phyloP scores from a whole-genome alignment of 495 filamentous ascomycete genomes.

The Podospora pseudocomata region DNA sequence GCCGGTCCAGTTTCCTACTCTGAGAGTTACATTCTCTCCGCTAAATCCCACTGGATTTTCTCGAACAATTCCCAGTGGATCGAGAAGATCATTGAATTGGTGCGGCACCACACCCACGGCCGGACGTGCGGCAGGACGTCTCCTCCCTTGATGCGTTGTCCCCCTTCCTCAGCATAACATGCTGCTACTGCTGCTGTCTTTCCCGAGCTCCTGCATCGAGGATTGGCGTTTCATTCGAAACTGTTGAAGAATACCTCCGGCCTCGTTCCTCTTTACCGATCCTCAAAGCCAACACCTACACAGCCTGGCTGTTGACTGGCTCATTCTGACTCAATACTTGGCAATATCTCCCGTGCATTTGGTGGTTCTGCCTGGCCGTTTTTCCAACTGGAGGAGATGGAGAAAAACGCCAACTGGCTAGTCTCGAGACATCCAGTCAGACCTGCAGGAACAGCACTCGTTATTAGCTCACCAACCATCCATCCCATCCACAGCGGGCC shows the following conservation, averaged over 20 bases:
- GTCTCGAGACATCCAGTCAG: neutral
- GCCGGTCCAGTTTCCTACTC: slow-evolving; percentile 22
- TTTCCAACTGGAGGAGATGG: neutral
- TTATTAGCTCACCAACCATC: slow-evolving; percentile 1
- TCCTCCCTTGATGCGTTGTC: slow-evolving; percentile 35
- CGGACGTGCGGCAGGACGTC: slow-evolving; percentile 27
- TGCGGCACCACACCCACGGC: slow-evolving; percentile 17
- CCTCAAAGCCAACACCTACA: neutral
- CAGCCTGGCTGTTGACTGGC: neutral
- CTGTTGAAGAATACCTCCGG: neutral
- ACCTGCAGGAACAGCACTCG: slow-evolving; percentile 4
- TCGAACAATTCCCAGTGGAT: slow-evolving; percentile 18
- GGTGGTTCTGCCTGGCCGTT: neutral
- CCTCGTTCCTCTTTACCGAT: neutral
- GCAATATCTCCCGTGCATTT: neutral
- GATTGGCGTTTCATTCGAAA: neutral
- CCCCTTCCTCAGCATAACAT: neutral
- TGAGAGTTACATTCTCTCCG: slow-evolving; percentile 34
- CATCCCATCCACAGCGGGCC: neutral
- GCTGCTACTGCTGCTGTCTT: neutral
- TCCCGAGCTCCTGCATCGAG: slow-evolving; percentile 20
- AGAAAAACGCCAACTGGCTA: neutral
- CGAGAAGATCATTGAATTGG: slow-evolving; percentile 10
- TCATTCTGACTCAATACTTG: slow-evolving; percentile 24
- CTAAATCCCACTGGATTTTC: slow-evolving; percentile 26